phyloP scores from a whole-genome alignment of 202 grass and related monocot species.

The Carex arenaria region DNA sequence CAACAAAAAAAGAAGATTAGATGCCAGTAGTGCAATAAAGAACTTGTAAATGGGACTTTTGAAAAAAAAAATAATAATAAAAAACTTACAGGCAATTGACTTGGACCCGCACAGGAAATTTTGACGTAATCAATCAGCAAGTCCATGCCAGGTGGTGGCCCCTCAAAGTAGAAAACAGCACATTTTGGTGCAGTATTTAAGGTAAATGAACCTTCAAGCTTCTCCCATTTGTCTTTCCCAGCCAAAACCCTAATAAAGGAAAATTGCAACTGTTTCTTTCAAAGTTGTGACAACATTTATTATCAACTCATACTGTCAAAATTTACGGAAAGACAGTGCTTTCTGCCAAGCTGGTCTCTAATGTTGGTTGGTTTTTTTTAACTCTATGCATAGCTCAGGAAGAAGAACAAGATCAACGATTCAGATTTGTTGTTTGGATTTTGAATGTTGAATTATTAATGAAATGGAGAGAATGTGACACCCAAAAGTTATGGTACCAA shows the following conservation, averaged over 20 bases:
- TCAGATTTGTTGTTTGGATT: constrained; percentile 16
- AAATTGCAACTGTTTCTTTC: neutral
- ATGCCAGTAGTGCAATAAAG: neutral
- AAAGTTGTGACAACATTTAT: neutral
- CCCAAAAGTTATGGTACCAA: neutral
- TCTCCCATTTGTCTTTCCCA: constrained; percentile 70
- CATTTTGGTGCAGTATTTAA: constrained; percentile 55
- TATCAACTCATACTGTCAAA: neutral
- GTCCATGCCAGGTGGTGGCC: constrained; percentile 66
- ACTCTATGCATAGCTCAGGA: neutral
- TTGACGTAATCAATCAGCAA: constrained; percentile 86
- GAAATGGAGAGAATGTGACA: constrained; percentile 6
- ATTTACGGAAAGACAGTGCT: neutral
- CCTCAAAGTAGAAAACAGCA: constrained; percentile 81
- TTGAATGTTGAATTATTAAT: constrained; percentile 14
- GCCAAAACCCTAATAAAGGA: constrained; percentile 41
- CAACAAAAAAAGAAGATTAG: neutral
- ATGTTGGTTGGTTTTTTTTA: neutral
- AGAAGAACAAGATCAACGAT: neutral
- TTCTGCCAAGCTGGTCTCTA: neutral
- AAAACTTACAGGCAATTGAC: constrained; percentile 44
- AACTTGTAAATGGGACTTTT: neutral
- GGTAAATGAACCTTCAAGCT: constrained; percentile 73
- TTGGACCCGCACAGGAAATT: constrained; percentile 44
- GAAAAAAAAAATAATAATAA: constrained; percentile 24